Evolutionary conservation across 2,329 filamentous ascomycete genomes (phyloP), one percentile per base, ranked within the genome.

Genomic region (Sclerotinia sclerotiorum): DNA sequence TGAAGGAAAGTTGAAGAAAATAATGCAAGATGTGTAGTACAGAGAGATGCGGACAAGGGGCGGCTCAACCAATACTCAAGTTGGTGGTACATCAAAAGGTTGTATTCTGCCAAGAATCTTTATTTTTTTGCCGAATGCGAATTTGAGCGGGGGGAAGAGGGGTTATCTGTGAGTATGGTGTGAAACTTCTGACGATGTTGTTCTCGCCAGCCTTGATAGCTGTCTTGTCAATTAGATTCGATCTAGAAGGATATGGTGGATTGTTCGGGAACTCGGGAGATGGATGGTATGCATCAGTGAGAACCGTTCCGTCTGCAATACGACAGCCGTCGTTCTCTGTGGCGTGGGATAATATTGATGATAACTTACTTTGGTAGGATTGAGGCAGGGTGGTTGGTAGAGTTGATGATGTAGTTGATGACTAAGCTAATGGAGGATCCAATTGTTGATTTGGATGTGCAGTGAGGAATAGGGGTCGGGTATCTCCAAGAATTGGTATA

Each of bases 301-400:
- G 48, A 51, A 51, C 32, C 60, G 46, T 63, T n/a, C 46, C 46
- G 60, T 42, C 60, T 42, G 60, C 32, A 63, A 51, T 63, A 42
- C 46, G 46, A 63, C 32, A 17, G 48, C 44, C 46, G 32, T 51
- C 39, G 46, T 39, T 49, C 21, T 51, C 32, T 19, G 60, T 27
- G 60, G 46, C 46, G 60, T 15, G 60, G 60, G 60, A 51, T 62
- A 24, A 49, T 49, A 62, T 51, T 51, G 58, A 62, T 51, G 46
- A 62, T 46, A 35, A 7, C 39, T 19, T 39, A 8, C n/a, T 13
- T 8, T 42, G 7, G n/a, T 21, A 17, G 29, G 46, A 39, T 51
- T 39, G 46, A 11, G 46, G 51, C 39, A 13, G 42, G 24, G 15
- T 13, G 46, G 8, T n/a, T n/a, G 46, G 7, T 27, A 39, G 29